Percentiles rank a stretch among this genome's conserved stretches.
Evolutionary conservation across 1,284 basidiomycete species (phyloP).

Genomic region (Apiotrichum mycotoxinovorans): DNA sequence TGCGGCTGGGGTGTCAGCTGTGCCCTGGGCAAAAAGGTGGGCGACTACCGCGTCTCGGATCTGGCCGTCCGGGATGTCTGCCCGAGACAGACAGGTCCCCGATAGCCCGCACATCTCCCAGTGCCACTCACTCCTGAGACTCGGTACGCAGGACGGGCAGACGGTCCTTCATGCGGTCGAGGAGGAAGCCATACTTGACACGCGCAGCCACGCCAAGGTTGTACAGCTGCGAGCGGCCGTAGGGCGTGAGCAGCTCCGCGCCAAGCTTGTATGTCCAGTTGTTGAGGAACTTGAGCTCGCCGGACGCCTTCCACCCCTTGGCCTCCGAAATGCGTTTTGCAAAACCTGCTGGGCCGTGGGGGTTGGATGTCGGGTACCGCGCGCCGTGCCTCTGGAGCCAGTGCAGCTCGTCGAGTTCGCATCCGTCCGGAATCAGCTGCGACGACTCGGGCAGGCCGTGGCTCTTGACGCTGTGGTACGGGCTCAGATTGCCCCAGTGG

Average conservation of each 20-base stretch:
- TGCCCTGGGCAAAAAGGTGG: too few relatives aligned
- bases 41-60: too few relatives aligned
- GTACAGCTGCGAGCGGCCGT: constrained; percentile 53
- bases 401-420: constrained; percentile 48
- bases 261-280: constrained; percentile 53
- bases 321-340: constrained; percentile 28
- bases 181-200: constrained; percentile 49
- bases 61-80: too few relatives aligned
- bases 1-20: constrained; percentile 37
- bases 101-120: too few relatives aligned
- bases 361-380: constrained; percentile 43
- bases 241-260: constrained; percentile 53
- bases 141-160: constrained; percentile 52
- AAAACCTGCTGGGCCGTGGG: constrained; percentile 36
- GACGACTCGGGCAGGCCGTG: constrained; percentile 50
- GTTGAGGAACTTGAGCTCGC: constrained; percentile 52
- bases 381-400: constrained; percentile 53
- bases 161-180: constrained; percentile 46
- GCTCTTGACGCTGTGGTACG: constrained; percentile 50
- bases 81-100: too few relatives aligned
- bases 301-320: constrained; percentile 38
- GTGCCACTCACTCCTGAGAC: constrained; percentile 46
- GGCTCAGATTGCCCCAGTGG: constrained; percentile 52
- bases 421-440: constrained; percentile 47
- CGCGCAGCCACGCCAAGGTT: constrained; percentile 48